Base-by-base conservation (phyloP, 257 asterid species). In the Nicotiana noctiflora region DNA sequence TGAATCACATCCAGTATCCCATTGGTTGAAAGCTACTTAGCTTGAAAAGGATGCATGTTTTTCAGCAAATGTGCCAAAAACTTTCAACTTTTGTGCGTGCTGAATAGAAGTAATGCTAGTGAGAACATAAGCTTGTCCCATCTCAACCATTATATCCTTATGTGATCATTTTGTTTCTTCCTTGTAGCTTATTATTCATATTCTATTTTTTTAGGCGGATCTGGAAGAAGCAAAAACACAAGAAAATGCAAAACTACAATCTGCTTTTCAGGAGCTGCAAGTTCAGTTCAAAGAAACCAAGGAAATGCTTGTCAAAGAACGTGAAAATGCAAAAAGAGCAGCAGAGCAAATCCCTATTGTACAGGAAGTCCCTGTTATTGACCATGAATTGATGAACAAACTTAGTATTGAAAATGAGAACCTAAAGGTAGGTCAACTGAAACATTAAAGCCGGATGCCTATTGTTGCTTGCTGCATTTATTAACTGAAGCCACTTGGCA, bases 181-280 rank as follows among this genome's bases (percentile, higher is more conserved):
- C 78, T 76, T 31, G 32, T 49, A 65, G 78, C 5, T 31, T 15
- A 19, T 44, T 10, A 37, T 78, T 21, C 70, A 64, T 77, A 19
- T 70, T 75, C 18, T 79, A 5, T 84, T 57, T 75, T 74, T 81
- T 64, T 85, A 96, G 99, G 89, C 92, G 77, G 98, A 96, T 85
- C 68, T 94, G 64, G 99, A 96, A 87, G 99, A 91, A 86, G 91
- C 98, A 78, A 96, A 96, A 90, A 87, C 93, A 57, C 98, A 91
- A 86, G 99, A 96, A 89, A 94, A 89, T 86, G 75, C 91, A 56
- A 94, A 94, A 87, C 77, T 96, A 80, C 95, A 91, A 83, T 88
- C 93, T 85, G 92, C 98, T 83, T 83, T 92, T 84, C 92, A 90
- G 83, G 96, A 92, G 82, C 89, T 88, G 87, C 98, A 92, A 80